A percentile compares a stretch with the other conserved stretches of the same genome.
These are phyloP conservation scores for Populus pruinosa DNA, from an alignment of 345 rosid species.

Conservation along the genomic window DNA sequence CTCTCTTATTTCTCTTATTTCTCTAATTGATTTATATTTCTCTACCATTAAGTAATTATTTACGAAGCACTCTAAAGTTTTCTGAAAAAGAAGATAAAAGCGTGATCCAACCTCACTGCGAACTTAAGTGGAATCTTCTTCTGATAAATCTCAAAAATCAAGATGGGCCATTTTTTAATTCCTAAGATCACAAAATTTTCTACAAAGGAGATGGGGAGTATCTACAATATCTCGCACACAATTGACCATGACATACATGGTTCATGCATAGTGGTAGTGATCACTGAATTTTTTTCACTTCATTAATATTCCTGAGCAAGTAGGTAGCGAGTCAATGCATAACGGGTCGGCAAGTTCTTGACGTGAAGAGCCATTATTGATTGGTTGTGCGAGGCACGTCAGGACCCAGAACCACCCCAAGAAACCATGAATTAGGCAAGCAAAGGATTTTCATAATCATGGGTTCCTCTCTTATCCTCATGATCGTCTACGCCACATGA, in stretches of 20 bases:
- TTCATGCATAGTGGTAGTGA: neutral
- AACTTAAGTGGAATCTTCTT: neutral
- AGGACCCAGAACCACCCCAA: slow-evolving; percentile 2
- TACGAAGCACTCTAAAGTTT: too few species aligned
- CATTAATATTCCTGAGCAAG: neutral
- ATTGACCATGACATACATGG: neutral
- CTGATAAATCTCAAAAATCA: neutral
- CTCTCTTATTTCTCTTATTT: too few species aligned
- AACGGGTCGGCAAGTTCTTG: slow-evolving; percentile 28
- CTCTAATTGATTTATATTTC: too few species aligned
- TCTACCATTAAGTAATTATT: too few species aligned
- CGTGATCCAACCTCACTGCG: neutral
- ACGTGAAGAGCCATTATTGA: slow-evolving; percentile 16
- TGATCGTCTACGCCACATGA: neutral
- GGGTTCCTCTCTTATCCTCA: slow-evolving; percentile 2
- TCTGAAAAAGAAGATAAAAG: too few species aligned
- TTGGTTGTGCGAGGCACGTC: slow-evolving; percentile 36
- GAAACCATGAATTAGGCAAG: slow-evolving; percentile 8
- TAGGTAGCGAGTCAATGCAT: slow-evolving; percentile 3
- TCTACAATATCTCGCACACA: neutral
- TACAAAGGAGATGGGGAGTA: neutral
- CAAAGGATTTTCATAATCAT: slow-evolving; percentile 22
- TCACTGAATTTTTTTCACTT: neutral
- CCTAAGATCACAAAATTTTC: neutral
- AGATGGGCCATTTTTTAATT: neutral